Conservation (phyloP, 345 rosid species). For the Eucalyptus victrix region DNA sequence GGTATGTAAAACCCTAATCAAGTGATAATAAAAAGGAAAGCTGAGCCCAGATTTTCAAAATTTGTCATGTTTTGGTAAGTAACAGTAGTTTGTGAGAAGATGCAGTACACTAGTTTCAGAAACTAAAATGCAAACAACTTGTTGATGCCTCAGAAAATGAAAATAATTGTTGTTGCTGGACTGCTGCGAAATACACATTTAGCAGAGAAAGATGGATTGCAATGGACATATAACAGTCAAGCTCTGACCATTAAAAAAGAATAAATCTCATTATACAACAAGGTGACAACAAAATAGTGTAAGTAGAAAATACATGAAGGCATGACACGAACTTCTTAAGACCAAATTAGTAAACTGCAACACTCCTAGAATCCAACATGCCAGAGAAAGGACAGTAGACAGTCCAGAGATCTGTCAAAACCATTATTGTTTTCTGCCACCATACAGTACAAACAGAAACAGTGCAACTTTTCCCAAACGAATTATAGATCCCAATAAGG, state of each 20-base stretch:
- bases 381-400: not conserved
- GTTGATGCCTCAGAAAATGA: not conserved
- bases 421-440: not conserved
- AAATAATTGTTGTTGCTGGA: not conserved
- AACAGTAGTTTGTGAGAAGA: not conserved
- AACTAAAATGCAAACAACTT: not conserved
- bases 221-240: not conserved
- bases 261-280: not conserved
- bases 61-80: not conserved
- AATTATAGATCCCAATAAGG: not conserved
- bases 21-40: not conserved
- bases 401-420: not conserved
- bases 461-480: not conserved
- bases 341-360: not conserved
- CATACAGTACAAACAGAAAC: not conserved
- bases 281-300: not conserved
- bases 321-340: not conserved
- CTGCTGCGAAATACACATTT: not conserved
- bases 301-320: not conserved
- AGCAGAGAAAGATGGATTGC: not conserved
- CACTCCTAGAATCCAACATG: not conserved
- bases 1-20: constrained; percentile 71
- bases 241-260: not conserved
- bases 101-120: not conserved
- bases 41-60: not conserved